Conservation (phyloP, 2,329 filamentous ascomycete genomes). For the Trichophyton rubrum region DNA sequence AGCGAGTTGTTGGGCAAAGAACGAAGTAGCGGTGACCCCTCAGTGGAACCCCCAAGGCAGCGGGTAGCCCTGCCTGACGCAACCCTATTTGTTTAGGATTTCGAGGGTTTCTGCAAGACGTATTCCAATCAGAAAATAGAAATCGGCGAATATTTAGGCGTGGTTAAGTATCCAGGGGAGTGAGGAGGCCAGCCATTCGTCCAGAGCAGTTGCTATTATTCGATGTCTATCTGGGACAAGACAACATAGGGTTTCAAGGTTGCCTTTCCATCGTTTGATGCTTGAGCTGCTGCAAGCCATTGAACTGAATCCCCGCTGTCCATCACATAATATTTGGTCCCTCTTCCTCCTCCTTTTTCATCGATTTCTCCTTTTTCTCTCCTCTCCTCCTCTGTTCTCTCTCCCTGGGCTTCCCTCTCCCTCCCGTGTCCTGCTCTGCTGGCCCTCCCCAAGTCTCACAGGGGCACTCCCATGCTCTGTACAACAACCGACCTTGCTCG, state of each 20-base stretch:
- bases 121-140: slow-evolving; percentile 10
- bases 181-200: slow-evolving; percentile 7
- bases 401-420: slow-evolving; percentile 10
- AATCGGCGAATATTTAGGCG: slow-evolving; percentile 6
- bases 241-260: not conserved
- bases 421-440: slow-evolving; percentile 7
- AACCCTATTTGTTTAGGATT: slow-evolving; percentile 11
- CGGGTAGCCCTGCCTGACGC: slow-evolving; percentile 14
- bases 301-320: slow-evolving; percentile 8
- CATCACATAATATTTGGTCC: slow-evolving; percentile 6
- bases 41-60: slow-evolving; percentile 11
- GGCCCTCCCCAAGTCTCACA: slow-evolving; percentile 9
- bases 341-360: slow-evolving; percentile 6
- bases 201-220: slow-evolving; percentile 5
- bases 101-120: not conserved
- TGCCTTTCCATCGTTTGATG: not conserved
- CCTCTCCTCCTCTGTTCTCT: slow-evolving; percentile 16
- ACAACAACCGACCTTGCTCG: slow-evolving; percentile 20
- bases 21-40: slow-evolving; percentile 15
- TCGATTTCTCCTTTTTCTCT: slow-evolving; percentile 13
- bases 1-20: slow-evolving; percentile 8
- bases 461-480: slow-evolving; percentile 14
- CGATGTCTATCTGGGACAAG: too few species aligned
- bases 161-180: not conserved
- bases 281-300: slow-evolving; percentile 3